phyloP scores from a whole-genome alignment of 2,329 filamentous ascomycete genomes.

The Aureobasidium musti region DNA sequence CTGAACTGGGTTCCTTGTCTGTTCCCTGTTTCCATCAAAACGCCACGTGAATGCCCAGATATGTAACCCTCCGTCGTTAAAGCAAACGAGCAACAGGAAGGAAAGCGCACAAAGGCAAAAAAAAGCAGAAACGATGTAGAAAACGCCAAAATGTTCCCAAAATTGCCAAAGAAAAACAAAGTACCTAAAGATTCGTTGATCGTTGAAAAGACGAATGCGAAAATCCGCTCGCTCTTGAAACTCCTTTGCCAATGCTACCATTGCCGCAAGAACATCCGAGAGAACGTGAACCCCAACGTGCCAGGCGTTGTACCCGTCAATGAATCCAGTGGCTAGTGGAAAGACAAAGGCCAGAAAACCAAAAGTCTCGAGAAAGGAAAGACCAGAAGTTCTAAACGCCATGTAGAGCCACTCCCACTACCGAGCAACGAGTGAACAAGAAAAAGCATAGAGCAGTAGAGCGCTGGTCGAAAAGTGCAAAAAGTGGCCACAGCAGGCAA shows the following conservation, averaged over 20 bases:
- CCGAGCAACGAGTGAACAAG: background rate
- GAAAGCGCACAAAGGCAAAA: background rate
- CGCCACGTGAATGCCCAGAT: slow-evolving; percentile 12
- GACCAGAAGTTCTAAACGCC: background rate
- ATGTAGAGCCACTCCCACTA: background rate
- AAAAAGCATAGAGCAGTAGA: background rate
- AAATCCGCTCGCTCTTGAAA: background rate
- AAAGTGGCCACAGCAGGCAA: background rate
- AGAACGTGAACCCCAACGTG: background rate
- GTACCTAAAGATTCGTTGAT: background rate
- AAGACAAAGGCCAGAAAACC: background rate
- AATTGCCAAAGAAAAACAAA: background rate
- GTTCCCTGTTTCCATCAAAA: slow-evolving; percentile 1
- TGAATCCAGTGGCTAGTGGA: background rate
- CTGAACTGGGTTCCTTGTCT: background rate
- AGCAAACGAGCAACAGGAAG: background rate
- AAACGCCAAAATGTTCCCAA: background rate
- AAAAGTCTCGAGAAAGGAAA: background rate
- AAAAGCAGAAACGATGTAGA: background rate
- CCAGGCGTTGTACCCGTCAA: background rate
- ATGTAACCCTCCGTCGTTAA: background rate
- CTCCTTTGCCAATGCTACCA: background rate
- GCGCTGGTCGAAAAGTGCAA: too few species aligned
- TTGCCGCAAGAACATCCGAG: background rate
- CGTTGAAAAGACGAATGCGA: background rate